phyloP scores from a whole-genome alignment of 2,329 filamentous ascomycete genomes.

The Stagonosporopsis tanaceti region DNA sequence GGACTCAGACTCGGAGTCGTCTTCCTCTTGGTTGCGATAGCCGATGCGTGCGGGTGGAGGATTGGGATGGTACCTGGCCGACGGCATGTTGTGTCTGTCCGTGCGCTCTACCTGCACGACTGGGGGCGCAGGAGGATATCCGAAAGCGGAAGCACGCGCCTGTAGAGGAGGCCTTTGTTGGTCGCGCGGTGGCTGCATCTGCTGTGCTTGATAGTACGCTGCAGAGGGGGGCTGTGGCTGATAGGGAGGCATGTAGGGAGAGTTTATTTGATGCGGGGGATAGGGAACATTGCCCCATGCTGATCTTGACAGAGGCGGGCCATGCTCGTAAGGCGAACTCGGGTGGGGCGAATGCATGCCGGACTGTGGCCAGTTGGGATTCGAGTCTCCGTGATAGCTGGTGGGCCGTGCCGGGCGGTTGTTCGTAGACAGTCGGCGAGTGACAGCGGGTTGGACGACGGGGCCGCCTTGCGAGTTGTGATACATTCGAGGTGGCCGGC shows the following conservation, averaged over 20 bases:
- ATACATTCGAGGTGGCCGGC: constrained; percentile 31
- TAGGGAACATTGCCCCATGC: constrained; percentile 30
- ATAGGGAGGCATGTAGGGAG: constrained; percentile 21
- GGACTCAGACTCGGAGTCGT: constrained; percentile 13
- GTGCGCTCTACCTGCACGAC: constrained; percentile 33
- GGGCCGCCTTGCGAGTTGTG: constrained; percentile 32
- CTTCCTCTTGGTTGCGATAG: constrained; percentile 10
- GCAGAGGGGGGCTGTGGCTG: constrained; percentile 3
- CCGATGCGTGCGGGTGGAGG: constrained; percentile 11
- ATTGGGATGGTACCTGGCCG: constrained; percentile 37
- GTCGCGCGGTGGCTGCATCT: constrained; percentile 11
- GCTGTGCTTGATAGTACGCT: constrained; percentile 21
- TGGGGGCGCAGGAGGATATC: constrained; percentile 2
- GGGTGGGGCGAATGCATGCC: constrained; percentile 36
- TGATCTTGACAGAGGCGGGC: constrained; percentile 44
- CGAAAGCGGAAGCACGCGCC: not conserved
- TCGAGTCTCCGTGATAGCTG: constrained; percentile 43
- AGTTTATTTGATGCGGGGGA: constrained; percentile 3
- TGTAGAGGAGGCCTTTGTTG: constrained; percentile 30
- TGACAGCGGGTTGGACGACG: constrained; percentile 39
- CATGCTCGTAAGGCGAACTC: constrained; percentile 36
- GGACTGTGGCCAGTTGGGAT: constrained; percentile 25
- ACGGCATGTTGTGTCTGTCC: constrained; percentile 33
- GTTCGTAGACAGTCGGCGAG: constrained; percentile 37
- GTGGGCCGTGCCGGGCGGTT: constrained; percentile 36